Base-by-base conservation (phyloP, 2,329 filamentous ascomycete species). In the Ceratocystis colombiana region DNA sequence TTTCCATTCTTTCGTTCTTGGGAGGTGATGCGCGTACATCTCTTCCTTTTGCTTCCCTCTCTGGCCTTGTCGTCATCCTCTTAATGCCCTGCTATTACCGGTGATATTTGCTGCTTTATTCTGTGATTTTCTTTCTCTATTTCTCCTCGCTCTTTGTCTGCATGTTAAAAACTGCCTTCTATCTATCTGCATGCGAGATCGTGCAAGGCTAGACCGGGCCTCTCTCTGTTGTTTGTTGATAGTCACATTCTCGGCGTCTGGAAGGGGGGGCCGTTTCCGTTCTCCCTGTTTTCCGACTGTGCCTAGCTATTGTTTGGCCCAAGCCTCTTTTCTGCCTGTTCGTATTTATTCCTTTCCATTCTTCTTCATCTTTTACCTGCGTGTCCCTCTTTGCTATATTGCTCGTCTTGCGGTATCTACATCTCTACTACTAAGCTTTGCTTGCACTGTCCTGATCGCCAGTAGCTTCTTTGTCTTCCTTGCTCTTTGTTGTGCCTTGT, bases 241-340 rank as follows among this genome's bases (percentile, higher is more conserved):
- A 41, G 37, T 41, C 37, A 15, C 37, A 41, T 41, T 41, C 37
- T 20, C 46, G 15, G 5, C 46, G 46, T 20, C 17, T 41, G 37
- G 37, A 41, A 41, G 37, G 10, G 22, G 37, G 12, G 37, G 46
- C 20, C 46, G 48, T 50, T 22, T 20, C 22, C 48, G n/a, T 50
- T 57, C 53, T 57, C 53, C 48, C 53, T 57, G 53, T 30, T 57
- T 22, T 57, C 53, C 30, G 53, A 28, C 53, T 30, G 53, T 30
- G 53, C 28, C 15, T n/a, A 5, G 37, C 12, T n/a, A n/a, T 20
- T 6, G 55, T 59, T 37, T 37, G 28, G 55, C 28, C 17, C 28
- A 59, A 59, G 55, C 55, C 55, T 37, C 55, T n/a, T 37, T 59
- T 59, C 15, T 30, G 10, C 5, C 22, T 25, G 22, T 6, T 15